Evolutionary conservation across 345 rosid species (phyloP).

Genomic region (Populus tremula): DNA sequence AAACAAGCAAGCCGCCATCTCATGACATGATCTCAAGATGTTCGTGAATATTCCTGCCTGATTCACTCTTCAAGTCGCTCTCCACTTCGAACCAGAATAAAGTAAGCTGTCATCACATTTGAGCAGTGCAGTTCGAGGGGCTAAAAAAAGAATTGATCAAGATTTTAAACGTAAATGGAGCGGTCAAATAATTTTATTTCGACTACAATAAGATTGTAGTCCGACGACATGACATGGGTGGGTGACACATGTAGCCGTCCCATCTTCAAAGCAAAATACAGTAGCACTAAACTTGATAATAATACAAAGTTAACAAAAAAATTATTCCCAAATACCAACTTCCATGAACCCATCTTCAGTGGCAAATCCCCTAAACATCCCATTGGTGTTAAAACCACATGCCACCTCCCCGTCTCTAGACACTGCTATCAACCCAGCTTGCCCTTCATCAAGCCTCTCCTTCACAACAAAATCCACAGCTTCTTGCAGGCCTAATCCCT

Average conservation of each 20-base stretch:
- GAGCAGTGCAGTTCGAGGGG: no score
- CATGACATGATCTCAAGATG: no score
- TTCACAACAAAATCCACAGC: slow-evolving; percentile 79
- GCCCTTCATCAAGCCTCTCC: slow-evolving; percentile 70
- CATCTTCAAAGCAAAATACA: background rate
- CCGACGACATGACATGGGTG: background rate
- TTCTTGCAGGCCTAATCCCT: slow-evolving; percentile 67
- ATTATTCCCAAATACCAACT: slow-evolving; percentile 62
- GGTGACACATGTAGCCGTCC: background rate
- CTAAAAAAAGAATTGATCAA: no score
- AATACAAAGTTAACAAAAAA: background rate
- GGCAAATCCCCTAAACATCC: slow-evolving; percentile 91
- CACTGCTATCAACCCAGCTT: slow-evolving; percentile 89
- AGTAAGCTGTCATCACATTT: no score
- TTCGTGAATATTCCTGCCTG: no score
- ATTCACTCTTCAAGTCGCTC: no score
- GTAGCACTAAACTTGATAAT: background rate
- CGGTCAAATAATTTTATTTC: background rate
- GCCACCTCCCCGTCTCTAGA: slow-evolving; percentile 81
- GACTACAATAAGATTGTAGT: no score
- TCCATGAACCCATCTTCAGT: slow-evolving; percentile 90
- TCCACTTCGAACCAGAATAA: no score
- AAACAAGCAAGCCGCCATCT: no score
- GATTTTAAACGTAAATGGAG: background rate
- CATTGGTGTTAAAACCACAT: slow-evolving; percentile 70